Base-by-base conservation (phyloP, 1,284 basidiomycete genomes). In the Leucoagaricus sp. region DNA sequence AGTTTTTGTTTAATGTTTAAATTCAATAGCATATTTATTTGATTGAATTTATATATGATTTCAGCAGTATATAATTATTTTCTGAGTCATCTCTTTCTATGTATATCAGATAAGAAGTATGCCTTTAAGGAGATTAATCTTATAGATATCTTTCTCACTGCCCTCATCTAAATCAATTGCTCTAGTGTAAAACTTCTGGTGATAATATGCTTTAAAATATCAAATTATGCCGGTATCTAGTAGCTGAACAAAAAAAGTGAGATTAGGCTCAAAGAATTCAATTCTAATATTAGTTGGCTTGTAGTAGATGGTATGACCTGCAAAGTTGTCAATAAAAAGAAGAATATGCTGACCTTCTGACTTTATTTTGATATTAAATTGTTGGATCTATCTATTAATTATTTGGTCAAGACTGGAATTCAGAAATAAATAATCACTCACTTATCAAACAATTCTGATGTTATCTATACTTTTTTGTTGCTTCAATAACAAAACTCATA, bases 401-500 rank as follows among this genome's bases (percentile, higher is more conserved):
- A 38, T 6, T 33, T 38, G 17, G 4, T 38, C 36, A 4, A 15
- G 8, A 44, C 9, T 21, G 23, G 25, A 5, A 19, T 5, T 8
- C 21, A 47, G 41, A 8, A 49, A 48, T 34, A 51, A 3, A 10
- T n/a, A 31, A 26, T n/a, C 33, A 64, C 69, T 52, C 49, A 75
- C 70, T 72, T 65, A 49, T 73, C 63, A 62, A 71, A 76, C 4
- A 73, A 29, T 3, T 48, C 61, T 1, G 58, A 49, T 26, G 61
- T 72, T 72, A 74, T 74, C 73, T 71, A 74, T 4, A 71, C 70
- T 42, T 60, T 72, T 52, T 66, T 66, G 56, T 76, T 76, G 58
- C 64, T 65, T 0, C 57, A 61, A 58, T 77, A 76, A 60, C 72
- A 64, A 59, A 73, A 70, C 2, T 69, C 66, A 2, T 44, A 52